Base-by-base conservation (phyloP, 306 rosid species). In the Cicer cuneatum region DNA sequence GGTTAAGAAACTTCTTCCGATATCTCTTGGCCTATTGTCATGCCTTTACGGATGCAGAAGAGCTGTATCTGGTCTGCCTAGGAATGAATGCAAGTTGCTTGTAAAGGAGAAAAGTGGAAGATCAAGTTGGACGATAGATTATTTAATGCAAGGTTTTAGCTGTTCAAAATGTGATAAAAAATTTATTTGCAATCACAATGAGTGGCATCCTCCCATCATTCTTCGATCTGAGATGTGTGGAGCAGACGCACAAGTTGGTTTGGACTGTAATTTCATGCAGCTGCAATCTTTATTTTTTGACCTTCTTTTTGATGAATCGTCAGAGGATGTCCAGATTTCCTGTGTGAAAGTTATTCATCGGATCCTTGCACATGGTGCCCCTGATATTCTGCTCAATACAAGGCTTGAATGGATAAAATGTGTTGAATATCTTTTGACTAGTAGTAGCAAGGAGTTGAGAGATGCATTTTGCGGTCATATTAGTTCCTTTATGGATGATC, bases 391-490 rank as follows among this genome's bases (percentile, higher is more conserved):
- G 53, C 77, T 75, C 58, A 80, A 73, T 65, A 82, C 86, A 21
- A 86, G 89, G 75, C 68, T 57, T 51, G 86, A 86, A 61, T 90
- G 98, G 97, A 81, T 80, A 78, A 86, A 80, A 67, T 88, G 93
- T 76, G 29, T 91, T 35, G 77, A 86, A 14, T 88, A 76, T 87
- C 81, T 94, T 41, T 88, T 94, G 37, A 79, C 81, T 75, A 78
- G 86, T 73, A 79, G 69, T 64, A 86, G 82, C 85, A 90, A 81
- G 83, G 86, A 85, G 53, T 61, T 94, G 40, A 89, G 97, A 78
- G 97, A 90, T 72, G 90, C 93, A 78, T 94, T 91, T 82, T 94
- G 96, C 85, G 24, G 86, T 82, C 96, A 91, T 80, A 88, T 94
- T 45, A 80, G 86, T 82, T 89, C 85, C 67, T 91, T 94, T 75